Percentiles rank a stretch among this genome's conserved stretches.
These are phyloP conservation scores for Daldinia decipiens DNA, from an alignment of 495 filamentous ascomycete species.

Conservation along the genomic window DNA sequence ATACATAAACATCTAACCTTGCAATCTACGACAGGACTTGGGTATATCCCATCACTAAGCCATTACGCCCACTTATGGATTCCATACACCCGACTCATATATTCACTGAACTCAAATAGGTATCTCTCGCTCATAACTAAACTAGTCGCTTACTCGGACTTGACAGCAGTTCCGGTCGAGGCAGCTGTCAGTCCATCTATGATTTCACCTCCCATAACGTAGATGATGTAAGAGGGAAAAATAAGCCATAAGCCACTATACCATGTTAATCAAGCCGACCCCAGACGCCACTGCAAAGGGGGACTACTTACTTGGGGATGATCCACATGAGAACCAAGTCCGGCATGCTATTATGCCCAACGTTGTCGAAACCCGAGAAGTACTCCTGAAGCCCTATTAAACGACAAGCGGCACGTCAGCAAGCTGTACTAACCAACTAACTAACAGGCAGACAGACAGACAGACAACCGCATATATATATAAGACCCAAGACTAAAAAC, in stretches of 20 bases:
- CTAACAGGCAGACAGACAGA: neutral
- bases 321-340: constrained; percentile 76
- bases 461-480: neutral
- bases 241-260: constrained; percentile 81
- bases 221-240: constrained; percentile 75
- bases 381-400: constrained; percentile 76
- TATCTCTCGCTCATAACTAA: neutral
- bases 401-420: neutral
- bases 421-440: neutral
- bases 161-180: constrained; percentile 26
- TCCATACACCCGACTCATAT: neutral
- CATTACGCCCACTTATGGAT: constrained; percentile 7
- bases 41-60: neutral
- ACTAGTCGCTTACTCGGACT: constrained; percentile 26
- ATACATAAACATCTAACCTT: neutral
- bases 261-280: neutral
- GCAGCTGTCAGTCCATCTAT: constrained; percentile 65
- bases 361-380: constrained; percentile 79
- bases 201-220: constrained; percentile 75
- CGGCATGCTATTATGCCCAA: constrained; percentile 74
- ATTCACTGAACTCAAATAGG: neutral
- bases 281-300: neutral
- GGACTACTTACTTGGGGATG: constrained; percentile 79
- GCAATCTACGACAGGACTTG: constrained; percentile 2
- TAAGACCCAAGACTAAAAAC: neutral